phyloP scores from a whole-genome alignment of 257 asterid species.

The Cynanchum wilfordii region DNA sequence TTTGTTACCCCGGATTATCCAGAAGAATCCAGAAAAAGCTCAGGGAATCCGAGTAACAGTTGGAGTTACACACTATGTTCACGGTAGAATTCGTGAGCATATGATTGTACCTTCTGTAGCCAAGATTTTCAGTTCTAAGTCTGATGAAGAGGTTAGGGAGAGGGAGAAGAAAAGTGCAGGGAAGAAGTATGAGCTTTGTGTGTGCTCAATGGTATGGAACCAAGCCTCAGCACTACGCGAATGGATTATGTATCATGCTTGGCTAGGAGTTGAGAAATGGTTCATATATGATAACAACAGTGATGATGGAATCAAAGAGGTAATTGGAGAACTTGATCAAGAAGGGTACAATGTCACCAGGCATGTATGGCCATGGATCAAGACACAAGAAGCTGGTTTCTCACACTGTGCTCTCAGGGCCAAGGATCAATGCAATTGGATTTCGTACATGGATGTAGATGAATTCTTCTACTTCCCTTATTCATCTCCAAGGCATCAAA shows the following conservation, averaged over 20 bases:
- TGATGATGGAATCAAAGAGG: conserved; percentile 55
- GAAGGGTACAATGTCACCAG: conserved; percentile 59
- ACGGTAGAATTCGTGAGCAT: conserved; percentile 25
- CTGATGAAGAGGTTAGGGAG: neutral
- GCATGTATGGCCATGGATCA: conserved; percentile 98
- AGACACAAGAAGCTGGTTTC: conserved; percentile 98
- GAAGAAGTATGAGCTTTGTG: conserved; percentile 69
- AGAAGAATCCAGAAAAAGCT: conserved; percentile 34
- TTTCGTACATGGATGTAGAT: conserved; percentile 93
- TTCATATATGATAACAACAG: conserved; percentile 89
- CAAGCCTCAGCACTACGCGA: conserved; percentile 74
- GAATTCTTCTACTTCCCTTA: conserved; percentile 84
- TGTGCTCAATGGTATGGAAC: conserved; percentile 97
- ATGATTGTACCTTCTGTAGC: conserved; percentile 77
- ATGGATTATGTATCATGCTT: conserved; percentile 79
- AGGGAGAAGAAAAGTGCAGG: conserved; percentile 19
- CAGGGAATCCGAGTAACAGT: conserved; percentile 55
- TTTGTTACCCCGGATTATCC: conserved; percentile 49
- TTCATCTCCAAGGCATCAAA: conserved; percentile 32
- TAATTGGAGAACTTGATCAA: conserved; percentile 44
- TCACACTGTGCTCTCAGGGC: conserved; percentile 91
- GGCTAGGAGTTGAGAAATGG: conserved; percentile 96
- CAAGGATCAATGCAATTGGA: conserved; percentile 71
- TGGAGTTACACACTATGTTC: conserved; percentile 36
- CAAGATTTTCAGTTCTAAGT: conserved; percentile 32